Conservation (phyloP, 331 rosid genomes). For the Phaseolus coccineus region DNA sequence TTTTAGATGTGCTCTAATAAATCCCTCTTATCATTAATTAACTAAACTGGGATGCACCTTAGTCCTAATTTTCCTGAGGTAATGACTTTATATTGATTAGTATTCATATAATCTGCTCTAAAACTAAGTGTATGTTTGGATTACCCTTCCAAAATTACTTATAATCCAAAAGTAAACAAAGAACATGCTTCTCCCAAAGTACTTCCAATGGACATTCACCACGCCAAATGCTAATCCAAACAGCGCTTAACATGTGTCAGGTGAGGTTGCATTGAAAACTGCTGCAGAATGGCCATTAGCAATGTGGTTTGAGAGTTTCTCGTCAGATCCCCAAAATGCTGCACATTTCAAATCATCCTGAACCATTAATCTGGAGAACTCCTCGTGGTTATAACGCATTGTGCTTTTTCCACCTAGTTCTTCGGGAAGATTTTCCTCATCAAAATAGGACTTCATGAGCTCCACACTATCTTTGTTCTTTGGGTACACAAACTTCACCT, state of each 20-base stretch:
- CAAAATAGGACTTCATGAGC: constrained; percentile 81
- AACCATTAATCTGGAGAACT: constrained; percentile 71
- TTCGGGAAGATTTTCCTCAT: constrained; percentile 83
- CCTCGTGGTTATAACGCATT: constrained; percentile 73
- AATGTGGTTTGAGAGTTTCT: constrained; percentile 36
- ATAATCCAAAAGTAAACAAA: neutral
- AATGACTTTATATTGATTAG: constrained; percentile 22
- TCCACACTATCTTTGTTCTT: constrained; percentile 74
- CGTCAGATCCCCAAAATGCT: constrained; percentile 64
- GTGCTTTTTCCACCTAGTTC: constrained; percentile 84
- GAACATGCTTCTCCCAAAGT: neutral
- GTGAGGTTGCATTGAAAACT: constrained; percentile 36
- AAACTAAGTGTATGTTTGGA: neutral
- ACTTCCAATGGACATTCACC: neutral
- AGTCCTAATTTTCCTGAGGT: constrained; percentile 14
- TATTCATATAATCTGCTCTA: constrained; percentile 20
- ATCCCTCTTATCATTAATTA: constrained; percentile 2
- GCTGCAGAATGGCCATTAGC: constrained; percentile 41
- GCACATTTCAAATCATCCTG: constrained; percentile 77
- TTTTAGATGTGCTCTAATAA: constrained; percentile 1
- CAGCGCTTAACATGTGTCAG: constrained; percentile 10
- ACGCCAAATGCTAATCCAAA: neutral
- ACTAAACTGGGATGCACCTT: constrained; percentile 4
- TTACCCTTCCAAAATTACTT: neutral
- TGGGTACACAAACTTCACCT: constrained; percentile 85